phyloP scores from a whole-genome alignment of 176 grass and related monocot genomes.

The Triticum monococcum region DNA sequence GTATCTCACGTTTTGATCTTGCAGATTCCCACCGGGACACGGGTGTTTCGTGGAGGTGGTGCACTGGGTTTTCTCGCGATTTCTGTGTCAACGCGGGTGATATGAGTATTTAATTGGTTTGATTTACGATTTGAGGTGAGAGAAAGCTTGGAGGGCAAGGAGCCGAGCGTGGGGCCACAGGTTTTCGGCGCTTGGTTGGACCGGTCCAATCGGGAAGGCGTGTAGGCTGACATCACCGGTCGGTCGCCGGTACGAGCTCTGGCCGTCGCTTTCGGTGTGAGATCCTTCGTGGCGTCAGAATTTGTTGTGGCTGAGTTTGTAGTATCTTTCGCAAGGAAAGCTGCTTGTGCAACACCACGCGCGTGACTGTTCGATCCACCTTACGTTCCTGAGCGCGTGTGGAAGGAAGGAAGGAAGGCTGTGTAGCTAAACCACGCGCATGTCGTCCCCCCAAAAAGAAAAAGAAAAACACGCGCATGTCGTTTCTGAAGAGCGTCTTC shows the following conservation, averaged over 20 bases:
- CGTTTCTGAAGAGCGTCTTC: too few relatives aligned
- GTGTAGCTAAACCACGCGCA: too few relatives aligned
- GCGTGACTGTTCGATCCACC: neutral
- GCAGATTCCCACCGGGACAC: neutral
- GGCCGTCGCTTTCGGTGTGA: slow-evolving; percentile 1
- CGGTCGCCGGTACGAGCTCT: neutral
- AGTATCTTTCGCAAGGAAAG: neutral
- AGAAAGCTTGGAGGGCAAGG: slow-evolving; percentile 38
- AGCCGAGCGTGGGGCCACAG: neutral
- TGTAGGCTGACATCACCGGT: slow-evolving; percentile 45
- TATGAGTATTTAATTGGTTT: neutral
- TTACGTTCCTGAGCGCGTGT: neutral
- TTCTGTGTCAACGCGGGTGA: neutral
- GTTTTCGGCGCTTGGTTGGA: neutral
- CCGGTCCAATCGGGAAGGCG: slow-evolving; percentile 52
- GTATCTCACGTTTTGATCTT: neutral
- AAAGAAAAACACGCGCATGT: too few relatives aligned
- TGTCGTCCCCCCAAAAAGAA: too few relatives aligned
- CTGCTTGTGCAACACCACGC: neutral
- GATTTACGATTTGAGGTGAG: neutral
- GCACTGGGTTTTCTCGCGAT: neutral
- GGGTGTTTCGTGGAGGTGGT: slow-evolving; percentile 23
- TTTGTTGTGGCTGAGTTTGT: neutral
- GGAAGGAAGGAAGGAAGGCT: too few relatives aligned
- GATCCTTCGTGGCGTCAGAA: slow-evolving; percentile 26